These are phyloP conservation scores for Penicillium hesseltinei DNA, from an alignment of 2,329 filamentous ascomycete genomes.

Conservation along the genomic window DNA sequence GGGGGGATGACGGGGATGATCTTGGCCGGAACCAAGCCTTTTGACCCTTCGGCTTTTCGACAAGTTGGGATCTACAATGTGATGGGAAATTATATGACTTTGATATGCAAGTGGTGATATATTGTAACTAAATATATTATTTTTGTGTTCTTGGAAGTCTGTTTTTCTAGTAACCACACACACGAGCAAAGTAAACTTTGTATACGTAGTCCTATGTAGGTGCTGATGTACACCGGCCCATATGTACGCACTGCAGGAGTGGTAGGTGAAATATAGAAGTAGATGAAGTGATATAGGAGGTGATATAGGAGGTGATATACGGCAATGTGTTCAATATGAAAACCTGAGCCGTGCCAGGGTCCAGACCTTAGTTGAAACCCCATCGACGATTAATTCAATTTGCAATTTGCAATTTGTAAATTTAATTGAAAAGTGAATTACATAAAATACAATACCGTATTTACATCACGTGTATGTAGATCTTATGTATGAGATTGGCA, in stretches of 20 bases:
- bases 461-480: not conserved
- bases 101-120: not conserved
- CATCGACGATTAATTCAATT: not conserved
- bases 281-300: not conserved
- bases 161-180: not conserved
- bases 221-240: not conserved
- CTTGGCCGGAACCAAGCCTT: slow-evolving; percentile 11
- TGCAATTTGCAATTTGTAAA: not conserved
- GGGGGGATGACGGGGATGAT: slow-evolving; percentile 6
- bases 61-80: slow-evolving; percentile 2
- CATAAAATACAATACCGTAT: not conserved
- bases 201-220: not conserved
- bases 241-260: not conserved
- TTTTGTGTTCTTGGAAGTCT: not conserved
- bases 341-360: not conserved
- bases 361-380: not conserved
- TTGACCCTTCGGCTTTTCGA: not conserved
- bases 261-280: not conserved
- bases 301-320: too few species aligned
- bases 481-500: not conserved
- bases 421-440: not conserved
- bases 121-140: not conserved
- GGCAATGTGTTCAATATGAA: not conserved
- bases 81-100: not conserved
- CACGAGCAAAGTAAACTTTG: not conserved